phyloP scores from a whole-genome alignment of 495 filamentous ascomycete species.

The Tuber brumale region DNA sequence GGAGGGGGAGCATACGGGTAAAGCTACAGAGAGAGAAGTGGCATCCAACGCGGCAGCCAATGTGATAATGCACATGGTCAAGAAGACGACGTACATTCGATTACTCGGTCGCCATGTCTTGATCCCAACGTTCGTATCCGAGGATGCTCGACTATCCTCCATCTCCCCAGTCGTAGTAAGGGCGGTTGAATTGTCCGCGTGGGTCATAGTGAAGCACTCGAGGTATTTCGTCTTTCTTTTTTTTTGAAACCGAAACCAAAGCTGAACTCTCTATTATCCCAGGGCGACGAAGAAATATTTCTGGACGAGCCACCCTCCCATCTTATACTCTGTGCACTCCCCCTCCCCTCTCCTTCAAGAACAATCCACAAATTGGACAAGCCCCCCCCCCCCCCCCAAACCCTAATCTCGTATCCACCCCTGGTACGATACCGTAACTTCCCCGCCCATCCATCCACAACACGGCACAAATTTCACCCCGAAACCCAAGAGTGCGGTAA shows the following conservation, averaged over 20 bases:
- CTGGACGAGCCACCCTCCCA: not conserved
- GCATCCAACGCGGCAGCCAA: conserved; percentile 68
- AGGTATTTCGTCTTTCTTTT: not conserved
- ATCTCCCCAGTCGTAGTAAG: not conserved
- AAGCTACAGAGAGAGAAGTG: conserved; percentile 64
- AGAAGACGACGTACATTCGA: conserved; percentile 48
- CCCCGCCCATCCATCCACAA: not conserved
- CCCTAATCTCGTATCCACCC: not conserved
- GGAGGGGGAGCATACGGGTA: conserved; percentile 50
- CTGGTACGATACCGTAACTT: not conserved
- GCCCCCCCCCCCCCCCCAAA: not conserved
- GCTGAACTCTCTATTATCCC: no score
- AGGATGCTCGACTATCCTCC: not conserved
- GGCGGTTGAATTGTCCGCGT: not conserved
- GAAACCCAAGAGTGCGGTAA: not conserved
- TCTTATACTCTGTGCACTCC: not conserved
- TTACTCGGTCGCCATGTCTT: conserved; percentile 31
- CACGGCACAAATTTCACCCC: not conserved
- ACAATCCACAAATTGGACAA: not conserved
- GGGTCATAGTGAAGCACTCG: not conserved
- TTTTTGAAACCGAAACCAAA: no score
- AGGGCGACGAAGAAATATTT: not conserved
- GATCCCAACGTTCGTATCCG: not conserved
- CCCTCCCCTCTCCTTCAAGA: not conserved
- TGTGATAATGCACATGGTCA: conserved; percentile 55